phyloP scores from a whole-genome alignment of 192 early-diverging fungal species.

The Backusella liffmaniae region DNA sequence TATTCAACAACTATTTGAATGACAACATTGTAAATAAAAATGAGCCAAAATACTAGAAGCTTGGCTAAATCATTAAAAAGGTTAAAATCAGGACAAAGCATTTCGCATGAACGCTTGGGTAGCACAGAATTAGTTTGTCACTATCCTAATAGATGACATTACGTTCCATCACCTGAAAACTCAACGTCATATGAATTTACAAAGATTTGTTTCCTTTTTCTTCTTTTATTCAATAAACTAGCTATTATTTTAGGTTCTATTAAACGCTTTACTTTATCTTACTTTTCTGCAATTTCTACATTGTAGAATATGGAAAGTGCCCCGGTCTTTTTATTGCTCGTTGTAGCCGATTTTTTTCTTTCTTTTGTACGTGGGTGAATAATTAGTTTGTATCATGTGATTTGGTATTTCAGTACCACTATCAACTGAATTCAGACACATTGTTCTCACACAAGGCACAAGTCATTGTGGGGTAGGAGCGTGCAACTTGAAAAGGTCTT shows the following conservation, averaged over 20 bases:
- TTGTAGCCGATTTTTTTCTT: slow-evolving; percentile 19
- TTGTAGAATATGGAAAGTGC: neutral
- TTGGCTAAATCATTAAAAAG: neutral
- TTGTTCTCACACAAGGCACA: slow-evolving; percentile 1
- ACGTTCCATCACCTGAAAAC: neutral
- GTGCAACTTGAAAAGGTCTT: neutral
- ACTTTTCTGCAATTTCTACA: neutral
- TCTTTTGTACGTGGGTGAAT: slow-evolving; percentile 6
- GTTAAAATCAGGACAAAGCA: neutral
- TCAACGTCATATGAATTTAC: neutral
- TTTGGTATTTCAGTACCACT: neutral
- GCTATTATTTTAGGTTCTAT: neutral
- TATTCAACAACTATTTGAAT: neutral
- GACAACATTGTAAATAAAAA: neutral
- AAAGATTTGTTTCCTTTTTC: neutral
- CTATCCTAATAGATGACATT: neutral
- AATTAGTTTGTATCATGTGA: slow-evolving; percentile 1
- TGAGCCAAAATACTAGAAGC: neutral
- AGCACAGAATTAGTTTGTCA: neutral
- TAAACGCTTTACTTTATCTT: neutral
- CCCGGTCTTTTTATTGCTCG: neutral
- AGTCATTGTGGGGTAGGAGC: neutral
- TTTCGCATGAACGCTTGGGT: neutral
- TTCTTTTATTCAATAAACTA: neutral
- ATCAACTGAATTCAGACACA: neutral